Base-by-base conservation (phyloP, 129 eudicot genomes). In the Tanacetum coccineum region DNA sequence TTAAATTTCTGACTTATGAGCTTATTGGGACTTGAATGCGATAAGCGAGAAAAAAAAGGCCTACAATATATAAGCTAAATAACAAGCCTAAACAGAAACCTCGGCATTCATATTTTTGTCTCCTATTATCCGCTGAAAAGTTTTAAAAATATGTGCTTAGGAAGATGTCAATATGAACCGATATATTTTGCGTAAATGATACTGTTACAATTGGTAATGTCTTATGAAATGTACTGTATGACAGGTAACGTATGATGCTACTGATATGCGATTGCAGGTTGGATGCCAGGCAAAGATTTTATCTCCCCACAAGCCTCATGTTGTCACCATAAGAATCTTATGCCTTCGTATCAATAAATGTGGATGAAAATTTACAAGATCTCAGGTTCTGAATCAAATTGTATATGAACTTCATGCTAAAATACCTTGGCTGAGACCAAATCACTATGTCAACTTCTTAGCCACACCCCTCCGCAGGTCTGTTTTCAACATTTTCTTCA, bases 221-320 rank as follows among this genome's bases (percentile, higher is more conserved):
- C 50, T 64, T 49, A 71, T 36, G 25, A 73, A 42, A 48, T 21
- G 64, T n/a, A n/a, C 9, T 56, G 21, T 59, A 47, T 86, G 77
- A 60, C 82, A 90, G 99, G 99, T 94, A 54, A 94, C 89, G 99
- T 94, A 94, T 79, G 99, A 94, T 79, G 99, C 99, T 67, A 81
- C 89, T 66, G 99, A 96, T 51, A 90, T 94, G 60, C 75, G 99
- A 67, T 67, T 89, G 74, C 99, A 94, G 36, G 99, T 96, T 73
- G 99, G 99, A 49, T 92, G 96, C 28, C 99, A 94, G 78, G 99
- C 99, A 72, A 95, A 88, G 96, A 96, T 92, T 20, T 66, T 80
- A 74, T 20, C 67, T 17, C 18, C 49, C 46, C 13, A 4, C 70
- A 47, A 42, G 13, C 39, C 50, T 68, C 61, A 26, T 15, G 7